A percentile compares a stretch with the other conserved stretches of the same genome.
phyloP scores from a whole-genome alignment of 169 alveolate genomes.

The Eimeria acervulina region DNA sequence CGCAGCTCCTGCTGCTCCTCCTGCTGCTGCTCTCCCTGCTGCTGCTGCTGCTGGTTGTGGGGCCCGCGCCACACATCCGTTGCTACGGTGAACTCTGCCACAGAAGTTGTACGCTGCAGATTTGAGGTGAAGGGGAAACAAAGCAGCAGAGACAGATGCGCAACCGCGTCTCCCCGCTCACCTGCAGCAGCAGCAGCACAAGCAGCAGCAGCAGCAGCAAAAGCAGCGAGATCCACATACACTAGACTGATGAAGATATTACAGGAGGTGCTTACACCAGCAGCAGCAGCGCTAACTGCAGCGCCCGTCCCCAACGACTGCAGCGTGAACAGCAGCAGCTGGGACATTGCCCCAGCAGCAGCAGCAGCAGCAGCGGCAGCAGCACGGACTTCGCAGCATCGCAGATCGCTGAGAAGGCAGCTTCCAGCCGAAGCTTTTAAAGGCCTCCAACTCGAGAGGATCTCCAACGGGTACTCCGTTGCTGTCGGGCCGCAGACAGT shows the following conservation, averaged over 20 bases:
- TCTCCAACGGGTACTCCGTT: conserved; percentile 95
- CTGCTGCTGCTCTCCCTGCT: conserved; percentile 16
- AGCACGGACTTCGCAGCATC: conserved; percentile 33
- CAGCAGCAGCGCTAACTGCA: conserved; percentile 20
- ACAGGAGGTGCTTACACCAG: not conserved
- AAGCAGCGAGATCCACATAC: not conserved
- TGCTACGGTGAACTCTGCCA: conserved; percentile 77
- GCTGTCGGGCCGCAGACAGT: conserved; percentile 92
- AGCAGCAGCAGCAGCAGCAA: not conserved
- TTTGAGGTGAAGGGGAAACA: conserved; percentile 94
- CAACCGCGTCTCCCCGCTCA: conserved; percentile 78
- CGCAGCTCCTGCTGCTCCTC: conserved; percentile 50
- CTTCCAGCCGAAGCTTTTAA: conserved; percentile 72
- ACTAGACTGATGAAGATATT: not conserved
- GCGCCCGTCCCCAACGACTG: not conserved
- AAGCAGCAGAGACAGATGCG: conserved; percentile 86
- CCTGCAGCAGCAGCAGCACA: conserved; percentile 31
- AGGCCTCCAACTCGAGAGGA: conserved; percentile 96
- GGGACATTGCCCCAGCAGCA: conserved; percentile 91
- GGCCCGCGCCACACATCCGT: conserved; percentile 67
- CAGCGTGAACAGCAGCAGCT: conserved; percentile 58
- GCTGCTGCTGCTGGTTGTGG: conserved; percentile 29
- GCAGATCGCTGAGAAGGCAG: conserved; percentile 37
- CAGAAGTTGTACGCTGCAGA: conserved; percentile 91
- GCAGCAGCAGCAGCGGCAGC: conserved; percentile 87